Percentiles rank a stretch among this genome's conserved stretches.
phyloP scores from a whole-genome alignment of 176 grass and related monocot species.

The Chrysopogon serrulatus region DNA sequence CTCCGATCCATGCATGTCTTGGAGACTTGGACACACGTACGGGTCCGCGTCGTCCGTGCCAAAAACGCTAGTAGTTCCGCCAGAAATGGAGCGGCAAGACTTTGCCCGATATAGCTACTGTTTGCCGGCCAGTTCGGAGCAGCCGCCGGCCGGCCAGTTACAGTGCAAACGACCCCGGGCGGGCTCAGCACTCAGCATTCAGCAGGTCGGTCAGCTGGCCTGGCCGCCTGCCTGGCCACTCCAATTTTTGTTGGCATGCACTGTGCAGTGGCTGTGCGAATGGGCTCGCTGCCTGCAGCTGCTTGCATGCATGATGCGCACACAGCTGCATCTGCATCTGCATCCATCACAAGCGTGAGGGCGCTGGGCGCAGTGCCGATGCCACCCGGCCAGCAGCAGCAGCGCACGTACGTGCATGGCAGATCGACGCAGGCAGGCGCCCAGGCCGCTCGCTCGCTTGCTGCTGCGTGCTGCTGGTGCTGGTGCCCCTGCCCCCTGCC shows the following conservation, averaged over 20 bases:
- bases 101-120: slow-evolving; percentile 52
- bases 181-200: background rate
- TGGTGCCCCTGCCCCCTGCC: background rate
- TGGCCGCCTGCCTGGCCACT: background rate
- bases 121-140: slow-evolving; percentile 30
- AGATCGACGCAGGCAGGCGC: slow-evolving; percentile 2
- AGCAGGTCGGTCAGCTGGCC: background rate
- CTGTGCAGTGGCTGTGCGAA: background rate
- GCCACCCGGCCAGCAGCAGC: background rate
- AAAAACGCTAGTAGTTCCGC: background rate
- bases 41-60: background rate
- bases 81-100: slow-evolving; percentile 23
- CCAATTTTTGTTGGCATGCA: background rate
- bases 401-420: slow-evolving; percentile 26
- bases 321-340: background rate
- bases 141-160: background rate
- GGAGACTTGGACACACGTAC: too few relatives aligned
- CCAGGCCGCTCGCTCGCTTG: background rate
- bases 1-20: background rate
- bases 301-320: background rate
- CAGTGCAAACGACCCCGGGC: background rate
- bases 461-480: background rate
- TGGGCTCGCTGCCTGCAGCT: background rate
- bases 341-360: background rate
- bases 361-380: background rate